Conservation (phyloP, 129 eudicot species). For the Apium graveolens region DNA sequence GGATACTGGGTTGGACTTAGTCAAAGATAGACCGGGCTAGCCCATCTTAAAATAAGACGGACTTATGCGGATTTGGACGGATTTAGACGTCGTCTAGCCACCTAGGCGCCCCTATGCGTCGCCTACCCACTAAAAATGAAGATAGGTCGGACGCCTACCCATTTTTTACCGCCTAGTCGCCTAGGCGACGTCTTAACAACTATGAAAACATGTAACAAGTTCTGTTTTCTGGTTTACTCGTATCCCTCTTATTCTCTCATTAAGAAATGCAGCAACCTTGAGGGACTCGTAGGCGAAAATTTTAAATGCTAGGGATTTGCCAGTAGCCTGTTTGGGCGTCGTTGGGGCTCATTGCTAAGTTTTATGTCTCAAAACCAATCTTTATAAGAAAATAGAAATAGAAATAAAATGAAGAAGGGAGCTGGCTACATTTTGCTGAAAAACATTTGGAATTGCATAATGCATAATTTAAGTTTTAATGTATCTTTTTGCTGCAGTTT, state of each 20-base stretch:
- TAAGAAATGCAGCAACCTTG: background rate
- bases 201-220: too few relatives aligned
- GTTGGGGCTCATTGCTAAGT: background rate
- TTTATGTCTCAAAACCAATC: background rate
- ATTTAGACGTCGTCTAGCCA: too few relatives aligned
- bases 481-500: conserved; percentile 43
- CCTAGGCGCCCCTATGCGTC: too few relatives aligned
- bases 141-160: too few relatives aligned
- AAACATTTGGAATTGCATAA: background rate
- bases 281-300: background rate
- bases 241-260: background rate
- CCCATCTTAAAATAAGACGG: too few relatives aligned
- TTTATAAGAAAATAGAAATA: background rate
- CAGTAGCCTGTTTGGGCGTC: background rate
- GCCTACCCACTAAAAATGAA: too few relatives aligned
- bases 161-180: too few relatives aligned
- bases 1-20: too few relatives aligned
- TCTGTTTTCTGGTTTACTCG: too few relatives aligned
- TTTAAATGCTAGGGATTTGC: background rate
- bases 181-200: too few relatives aligned
- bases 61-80: too few relatives aligned
- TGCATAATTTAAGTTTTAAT: conserved; percentile 3
- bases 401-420: background rate
- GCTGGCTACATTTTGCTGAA: background rate
- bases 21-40: too few relatives aligned